Evolutionary conservation across 306 rosid species (phyloP).

Genomic region (Cucurbita argyrosperma): DNA sequence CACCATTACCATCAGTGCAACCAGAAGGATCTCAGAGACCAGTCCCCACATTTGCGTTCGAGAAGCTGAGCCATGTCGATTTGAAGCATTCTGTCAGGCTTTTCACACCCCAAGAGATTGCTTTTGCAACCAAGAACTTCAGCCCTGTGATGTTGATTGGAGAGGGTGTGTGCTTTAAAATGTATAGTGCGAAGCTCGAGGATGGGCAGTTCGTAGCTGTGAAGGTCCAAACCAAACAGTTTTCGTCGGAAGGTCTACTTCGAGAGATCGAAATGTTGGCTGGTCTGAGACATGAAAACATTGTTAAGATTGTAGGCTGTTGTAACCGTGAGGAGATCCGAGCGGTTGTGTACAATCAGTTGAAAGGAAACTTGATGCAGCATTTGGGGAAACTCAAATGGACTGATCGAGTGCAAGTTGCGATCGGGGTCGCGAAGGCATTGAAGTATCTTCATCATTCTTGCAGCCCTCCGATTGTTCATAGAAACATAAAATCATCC

Average conservation of each 20-base stretch:
- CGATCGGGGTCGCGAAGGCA: conserved; percentile 29
- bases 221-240: conserved; percentile 14
- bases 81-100: conserved; percentile 17
- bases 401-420: conserved; percentile 32
- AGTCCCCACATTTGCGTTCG: conserved; percentile 4
- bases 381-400: conserved; percentile 18
- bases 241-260: conserved; percentile 14
- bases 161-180: conserved; percentile 23
- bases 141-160: conserved; percentile 22
- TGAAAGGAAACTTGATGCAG: conserved; percentile 27
- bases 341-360: conserved; percentile 19
- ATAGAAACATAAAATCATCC: conserved; percentile 31
- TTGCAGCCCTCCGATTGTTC: conserved; percentile 27
- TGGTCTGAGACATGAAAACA: conserved; percentile 22
- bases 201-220: conserved; percentile 23
- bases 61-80: conserved; percentile 1
- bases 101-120: conserved; percentile 20
- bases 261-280: conserved; percentile 19
- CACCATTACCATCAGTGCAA: background rate
- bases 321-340: conserved; percentile 20
- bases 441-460: conserved; percentile 32
- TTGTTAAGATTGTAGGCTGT: conserved; percentile 22
- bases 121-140: conserved; percentile 24
- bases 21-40: background rate
- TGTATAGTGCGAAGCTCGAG: conserved; percentile 19